Percentiles rank a stretch among this genome's conserved stretches.
Conservation (phyloP, 2,329 filamentous ascomycete species). For the Chrysoporthe cubensis region DNA sequence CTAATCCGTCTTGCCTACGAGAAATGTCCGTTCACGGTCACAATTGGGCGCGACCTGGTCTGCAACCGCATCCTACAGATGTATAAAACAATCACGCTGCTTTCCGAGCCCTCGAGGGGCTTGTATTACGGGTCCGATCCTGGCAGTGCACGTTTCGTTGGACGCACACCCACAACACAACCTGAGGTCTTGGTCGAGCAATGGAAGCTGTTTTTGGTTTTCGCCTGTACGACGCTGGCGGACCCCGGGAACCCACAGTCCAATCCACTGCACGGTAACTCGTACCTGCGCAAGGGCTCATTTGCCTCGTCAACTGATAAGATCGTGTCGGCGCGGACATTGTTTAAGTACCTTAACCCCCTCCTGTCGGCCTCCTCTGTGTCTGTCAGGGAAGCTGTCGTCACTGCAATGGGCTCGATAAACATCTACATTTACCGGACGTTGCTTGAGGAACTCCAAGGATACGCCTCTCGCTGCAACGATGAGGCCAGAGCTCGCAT, state of each 20-base stretch:
- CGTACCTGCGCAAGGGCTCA: slow-evolving; percentile 83
- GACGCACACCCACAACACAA: slow-evolving; percentile 68
- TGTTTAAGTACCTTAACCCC: slow-evolving; percentile 92
- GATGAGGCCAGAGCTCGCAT: slow-evolving; percentile 86
- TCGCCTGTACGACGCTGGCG: slow-evolving; percentile 93
- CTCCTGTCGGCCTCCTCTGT: slow-evolving; percentile 79
- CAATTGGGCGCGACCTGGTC: slow-evolving; percentile 86
- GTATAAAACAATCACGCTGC: slow-evolving; percentile 78
- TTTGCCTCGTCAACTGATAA: slow-evolving; percentile 70
- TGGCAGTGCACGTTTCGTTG: slow-evolving; percentile 54
- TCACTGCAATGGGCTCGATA: slow-evolving; percentile 89
- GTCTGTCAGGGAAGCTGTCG: slow-evolving; percentile 86
- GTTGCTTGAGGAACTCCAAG: slow-evolving; percentile 85
- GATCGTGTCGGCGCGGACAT: slow-evolving; percentile 82
- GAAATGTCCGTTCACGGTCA: slow-evolving; percentile 88
- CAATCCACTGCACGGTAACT: slow-evolving; percentile 58
- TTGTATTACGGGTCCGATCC: slow-evolving; percentile 66
- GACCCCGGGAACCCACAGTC: slow-evolving; percentile 73
- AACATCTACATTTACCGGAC: slow-evolving; percentile 93
- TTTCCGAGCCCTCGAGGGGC: slow-evolving; percentile 75
- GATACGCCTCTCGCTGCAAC: slow-evolving; percentile 82
- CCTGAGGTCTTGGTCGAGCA: slow-evolving; percentile 92
- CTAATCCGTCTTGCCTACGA: slow-evolving; percentile 89
- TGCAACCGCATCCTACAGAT: slow-evolving; percentile 92
- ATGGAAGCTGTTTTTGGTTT: slow-evolving; percentile 96